phyloP scores from a whole-genome alignment of 805 yeast species.

The Yarrowia bubula region DNA sequence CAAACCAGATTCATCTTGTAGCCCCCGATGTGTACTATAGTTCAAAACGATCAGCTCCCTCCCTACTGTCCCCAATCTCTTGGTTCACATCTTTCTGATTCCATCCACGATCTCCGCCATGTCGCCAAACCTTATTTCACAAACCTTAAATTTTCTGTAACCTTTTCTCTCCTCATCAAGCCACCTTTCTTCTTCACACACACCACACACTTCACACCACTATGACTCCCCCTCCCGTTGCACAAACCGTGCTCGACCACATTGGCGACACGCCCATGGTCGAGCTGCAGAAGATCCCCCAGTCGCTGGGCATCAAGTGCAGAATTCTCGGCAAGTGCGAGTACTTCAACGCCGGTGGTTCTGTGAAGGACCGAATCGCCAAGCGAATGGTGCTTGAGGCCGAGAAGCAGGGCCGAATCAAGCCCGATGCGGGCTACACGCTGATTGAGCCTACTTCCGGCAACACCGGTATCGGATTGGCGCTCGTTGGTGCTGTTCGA shows the following conservation, averaged over 20 bases:
- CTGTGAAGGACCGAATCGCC: slow-evolving; percentile 87
- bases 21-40: too few relatives aligned
- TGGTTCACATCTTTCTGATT: too few relatives aligned
- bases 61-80: too few relatives aligned
- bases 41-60: too few relatives aligned
- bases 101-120: neutral
- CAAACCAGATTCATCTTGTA: too few relatives aligned
- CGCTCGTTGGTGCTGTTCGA: slow-evolving; percentile 79
- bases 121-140: neutral
- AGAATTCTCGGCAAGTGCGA: slow-evolving; percentile 65
- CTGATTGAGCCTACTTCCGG: slow-evolving; percentile 89
- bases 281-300: slow-evolving; percentile 71
- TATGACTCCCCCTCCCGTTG: slow-evolving; percentile 42
- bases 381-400: slow-evolving; percentile 84
- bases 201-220: neutral
- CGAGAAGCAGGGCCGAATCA: slow-evolving; percentile 69
- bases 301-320: slow-evolving; percentile 71
- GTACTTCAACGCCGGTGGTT: slow-evolving; percentile 84
- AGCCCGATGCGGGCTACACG: slow-evolving; percentile 67
- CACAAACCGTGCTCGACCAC: slow-evolving; percentile 61
- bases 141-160: neutral
- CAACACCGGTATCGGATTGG: slow-evolving; percentile 88
- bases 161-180: neutral
- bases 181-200: neutral
- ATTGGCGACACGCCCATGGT: slow-evolving; percentile 86